Percentiles rank a stretch among this genome's conserved stretches.
Conservation (phyloP, 768 basidiomycete genomes). For the Artomyces pyxidatus region DNA sequence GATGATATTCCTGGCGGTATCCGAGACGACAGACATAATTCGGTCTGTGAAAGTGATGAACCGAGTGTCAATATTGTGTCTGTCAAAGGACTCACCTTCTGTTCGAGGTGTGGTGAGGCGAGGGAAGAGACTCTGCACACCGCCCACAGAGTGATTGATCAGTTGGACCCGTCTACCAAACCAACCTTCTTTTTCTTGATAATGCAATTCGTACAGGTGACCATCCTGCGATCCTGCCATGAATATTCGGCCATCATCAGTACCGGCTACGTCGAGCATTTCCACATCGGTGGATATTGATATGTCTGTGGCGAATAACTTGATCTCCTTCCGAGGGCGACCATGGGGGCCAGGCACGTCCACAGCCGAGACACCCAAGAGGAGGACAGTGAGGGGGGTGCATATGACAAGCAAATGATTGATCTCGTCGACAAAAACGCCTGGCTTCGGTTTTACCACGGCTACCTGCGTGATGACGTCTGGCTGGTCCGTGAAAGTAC, state of each 20-base stretch:
- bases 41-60: conserved; percentile 42
- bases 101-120: conserved; percentile 53
- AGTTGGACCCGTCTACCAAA: conserved; percentile 82
- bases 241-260: conserved; percentile 80
- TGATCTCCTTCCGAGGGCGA: conserved; percentile 58
- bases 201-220: conserved; percentile 85
- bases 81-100: conserved; percentile 46
- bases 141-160: conserved; percentile 79
- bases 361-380: conserved; percentile 70
- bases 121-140: conserved; percentile 73
- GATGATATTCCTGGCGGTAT: conserved; percentile 60
- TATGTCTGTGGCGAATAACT: conserved; percentile 87
- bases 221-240: conserved; percentile 84
- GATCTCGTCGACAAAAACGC: conserved; percentile 91
- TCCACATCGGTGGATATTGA: conserved; percentile 69
- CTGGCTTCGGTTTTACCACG: conserved; percentile 76
- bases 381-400: conserved; percentile 73
- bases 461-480: conserved; percentile 87
- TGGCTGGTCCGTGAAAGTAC: conserved; percentile 84
- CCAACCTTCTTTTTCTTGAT: conserved; percentile 87
- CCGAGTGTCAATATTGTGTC: neutral
- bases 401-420: conserved; percentile 83
- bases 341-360: conserved; percentile 32
- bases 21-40: conserved; percentile 59
- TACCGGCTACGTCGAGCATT: conserved; percentile 80